Base-by-base conservation (phyloP, 2,329 filamentous ascomycete species). In the Acrocalymma vagum region DNA sequence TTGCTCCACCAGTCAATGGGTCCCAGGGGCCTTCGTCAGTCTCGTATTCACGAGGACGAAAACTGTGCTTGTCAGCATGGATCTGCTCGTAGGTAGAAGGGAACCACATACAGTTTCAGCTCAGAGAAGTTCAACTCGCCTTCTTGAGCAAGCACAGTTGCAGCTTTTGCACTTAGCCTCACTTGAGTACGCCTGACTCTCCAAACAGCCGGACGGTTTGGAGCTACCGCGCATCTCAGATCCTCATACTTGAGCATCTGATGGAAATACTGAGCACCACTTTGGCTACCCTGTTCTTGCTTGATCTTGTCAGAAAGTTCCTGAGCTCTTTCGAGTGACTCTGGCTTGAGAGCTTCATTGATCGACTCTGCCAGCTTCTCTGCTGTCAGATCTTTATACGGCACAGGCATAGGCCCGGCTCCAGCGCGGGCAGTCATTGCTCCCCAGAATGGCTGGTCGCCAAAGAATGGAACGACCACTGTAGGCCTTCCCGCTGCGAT, bases 401-500 rank as follows among this genome's bases (percentile, higher is more conserved):
- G 62, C 18, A 70, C 61, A 1, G 70, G 70, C n/a, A 61, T 47
- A 13, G 70, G 70, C 6, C 70, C 70, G 32, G 70, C 70, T 13
- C 70, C 70, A 27, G 70, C 70, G 38, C 61, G 61, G 13, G 67
- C 64, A 2, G 70, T 65, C 70, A 73, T 72, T 9, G 67, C 58
- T 34, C 70, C 70, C 70, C 70, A 73, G 40, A 72, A 72, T 3
- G 67, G 64, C 32, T 72, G 69, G 31, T 72, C 69, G 14, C 70
- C 70, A 31, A 73, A 95, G 72, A 95, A 95, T 0, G 90, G 90
- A 0, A 95, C 84, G 3, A 95, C 80, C 2, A 94, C 81, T 0
- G 90, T 95, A 2, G 90, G 90, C 38, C 85, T 85, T 16, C 90
- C 90, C 1, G 85, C 82, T 13, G 86, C 82, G 46, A 95, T 88